Evolutionary conservation across 2,329 filamentous ascomycete genomes (phyloP), one percentile per base, ranked within the genome.

Genomic region (Sporothrix mexicana): DNA sequence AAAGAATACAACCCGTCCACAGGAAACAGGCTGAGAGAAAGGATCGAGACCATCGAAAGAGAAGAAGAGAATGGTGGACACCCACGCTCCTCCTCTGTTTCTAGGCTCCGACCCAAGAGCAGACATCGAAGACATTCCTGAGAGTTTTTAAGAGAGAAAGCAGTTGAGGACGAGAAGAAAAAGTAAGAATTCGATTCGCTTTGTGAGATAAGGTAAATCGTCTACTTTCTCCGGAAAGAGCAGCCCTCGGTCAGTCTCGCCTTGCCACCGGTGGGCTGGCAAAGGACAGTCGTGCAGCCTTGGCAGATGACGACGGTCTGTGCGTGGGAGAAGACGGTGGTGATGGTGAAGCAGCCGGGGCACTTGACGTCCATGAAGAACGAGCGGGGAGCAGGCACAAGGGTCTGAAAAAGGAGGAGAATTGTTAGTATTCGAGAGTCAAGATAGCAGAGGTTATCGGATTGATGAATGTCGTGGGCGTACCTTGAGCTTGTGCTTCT

Each of bases 351-450:
- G 93, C 96, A 99, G 83, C 96, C 96, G 85, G 96, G 96, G 93
- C 96, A 99, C 93, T 99, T 99, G 90, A 99, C 96, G 85, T 99
- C 96, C 96, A 99, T 99, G 93, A 99, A 99, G 93, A 98, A 99
- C 79, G 95, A 98, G 85, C 96, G 94, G 82, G 96, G 96, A 79
- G 90, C 92, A 82, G 96, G 96, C 84, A 99, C 96, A 81, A 99
- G 93, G 79, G 90, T 94, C 94, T 97, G 57, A 13, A 10, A 30
- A 36, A 36, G 30, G 13, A 10, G 79, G 76, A 71, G 61, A 43
- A 30, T 57, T 30, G 69, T 71, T 64, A 73, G 72, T n/a, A 62
- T 8, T 36, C 30, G 30, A 36, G 30, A 2, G 30, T 36, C 30
- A 36, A 36, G 30, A 36, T 36, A 7, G 30, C 30, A 36, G 30